These are phyloP conservation scores for Nephromyces sp. DNA, from an alignment of 169 alveolate species.

Conservation along the genomic window DNA sequence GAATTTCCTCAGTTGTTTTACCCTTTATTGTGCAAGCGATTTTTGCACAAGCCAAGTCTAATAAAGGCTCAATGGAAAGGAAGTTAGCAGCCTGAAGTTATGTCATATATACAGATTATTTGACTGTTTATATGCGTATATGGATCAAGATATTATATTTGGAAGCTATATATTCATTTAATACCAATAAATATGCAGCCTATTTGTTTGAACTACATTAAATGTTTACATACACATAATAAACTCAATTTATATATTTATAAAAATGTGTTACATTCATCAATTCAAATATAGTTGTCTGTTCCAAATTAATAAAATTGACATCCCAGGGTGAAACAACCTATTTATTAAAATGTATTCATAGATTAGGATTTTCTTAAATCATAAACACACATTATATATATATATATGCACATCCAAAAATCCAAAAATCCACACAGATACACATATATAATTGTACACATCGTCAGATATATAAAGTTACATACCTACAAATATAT, in stretches of 20 bases:
- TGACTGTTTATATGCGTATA: neutral
- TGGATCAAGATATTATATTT: neutral
- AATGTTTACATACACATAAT: too few species aligned
- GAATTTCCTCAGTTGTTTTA: conserved; percentile 77
- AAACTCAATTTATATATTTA: too few species aligned
- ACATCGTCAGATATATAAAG: neutral
- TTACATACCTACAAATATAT: neutral
- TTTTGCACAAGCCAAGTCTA: conserved; percentile 84
- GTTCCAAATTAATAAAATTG: conserved; percentile 76
- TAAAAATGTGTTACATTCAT: conserved; percentile 52
- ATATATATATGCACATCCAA: neutral
- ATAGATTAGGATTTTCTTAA: neutral
- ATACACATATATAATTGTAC: neutral
- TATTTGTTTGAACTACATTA: too few species aligned
- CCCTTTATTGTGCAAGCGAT: conserved; percentile 80
- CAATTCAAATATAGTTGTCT: conserved; percentile 78
- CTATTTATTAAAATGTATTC: conserved; percentile 3
- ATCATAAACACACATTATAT: neutral
- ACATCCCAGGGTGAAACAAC: conserved; percentile 81
- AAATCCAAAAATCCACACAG: neutral
- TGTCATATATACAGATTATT: neutral
- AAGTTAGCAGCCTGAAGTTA: conserved; percentile 78
- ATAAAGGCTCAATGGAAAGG: conserved; percentile 78
- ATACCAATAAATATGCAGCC: too few species aligned
- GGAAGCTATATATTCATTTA: neutral